Evolutionary conservation across 768 basidiomycete genomes (phyloP).

Genomic region (Suillus hirtellus): DNA sequence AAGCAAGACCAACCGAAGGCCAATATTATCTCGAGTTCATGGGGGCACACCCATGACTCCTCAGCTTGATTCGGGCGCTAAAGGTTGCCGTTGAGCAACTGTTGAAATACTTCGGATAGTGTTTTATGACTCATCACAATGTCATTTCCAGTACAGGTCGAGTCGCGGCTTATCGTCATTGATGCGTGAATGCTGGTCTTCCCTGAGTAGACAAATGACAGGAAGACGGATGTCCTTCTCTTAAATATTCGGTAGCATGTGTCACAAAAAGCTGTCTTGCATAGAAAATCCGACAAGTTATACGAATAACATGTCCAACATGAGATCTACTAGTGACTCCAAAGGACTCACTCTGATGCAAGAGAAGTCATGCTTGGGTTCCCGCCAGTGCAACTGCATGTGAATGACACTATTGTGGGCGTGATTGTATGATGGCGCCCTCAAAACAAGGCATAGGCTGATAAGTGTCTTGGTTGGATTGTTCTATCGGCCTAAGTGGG

Average conservation of each 20-base stretch:
- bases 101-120: background rate
- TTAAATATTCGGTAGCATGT: background rate
- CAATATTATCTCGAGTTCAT: background rate
- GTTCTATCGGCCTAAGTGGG: background rate
- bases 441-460: background rate
- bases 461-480: background rate
- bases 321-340: no score
- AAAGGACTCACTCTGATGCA: no score
- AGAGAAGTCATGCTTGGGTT: no score
- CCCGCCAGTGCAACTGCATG: no score
- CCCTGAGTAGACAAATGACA: background rate
- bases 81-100: background rate
- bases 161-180: background rate
- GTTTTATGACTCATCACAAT: background rate
- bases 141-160: background rate
- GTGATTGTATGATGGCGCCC: background rate
- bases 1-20: background rate
- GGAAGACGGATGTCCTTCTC: background rate
- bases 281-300: background rate
- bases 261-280: background rate
- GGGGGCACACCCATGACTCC: background rate
- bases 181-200: background rate
- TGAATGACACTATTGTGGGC: background rate
- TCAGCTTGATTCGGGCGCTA: no score
- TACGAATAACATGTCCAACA: no score